Evolutionary conservation across 495 filamentous ascomycete species (phyloP), one percentile per base, ranked within the genome.

Genomic region (Penicillium desertorum): DNA sequence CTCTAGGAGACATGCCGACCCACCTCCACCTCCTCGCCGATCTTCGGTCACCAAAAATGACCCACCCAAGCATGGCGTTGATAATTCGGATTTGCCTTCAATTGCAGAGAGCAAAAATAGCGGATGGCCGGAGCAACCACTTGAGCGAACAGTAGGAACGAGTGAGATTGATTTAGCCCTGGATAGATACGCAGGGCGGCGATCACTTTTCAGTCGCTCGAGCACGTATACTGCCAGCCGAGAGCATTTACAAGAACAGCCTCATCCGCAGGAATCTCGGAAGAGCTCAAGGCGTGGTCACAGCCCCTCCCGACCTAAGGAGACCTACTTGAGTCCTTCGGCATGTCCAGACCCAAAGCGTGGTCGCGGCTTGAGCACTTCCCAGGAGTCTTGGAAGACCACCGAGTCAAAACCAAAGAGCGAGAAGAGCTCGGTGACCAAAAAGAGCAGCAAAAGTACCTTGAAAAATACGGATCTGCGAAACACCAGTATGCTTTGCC

Each of bases 401-500:
- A 50, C 30, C 46, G 56, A 29, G 55, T 69, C 49, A 43, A 63
- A 52, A 5, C 39, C 57, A 11, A 59, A 58, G n/a, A 62, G 60
- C 43, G 51, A 41, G 6, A 64, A 67, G 51, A 63, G 59, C 39
- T 43, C 63, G 0, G 36, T 75, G 58, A 73, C 69, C 9, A 76
- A 75, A 54, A 78, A 75, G 56, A 75, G 67, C 36, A 73, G 73
- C 62, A 74, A 71, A 52, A 79, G 69, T 44, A 75, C 74, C 6
- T 62, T 82, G 59, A 76, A 71, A 45, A 76, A 71, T 36, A 61
- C 62, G 9, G 79, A 85, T 50, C 65, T 83, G 47, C 75, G 76
- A 39, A 74, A 76, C 11, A 75, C 75, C 9, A 85, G 82, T 60
- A 74, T 84, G 11, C 74, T 85, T 6, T 82, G 76, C 30, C 73